Conservation (phyloP, 768 basidiomycete genomes). For the Collybiopsis luxurians region DNA sequence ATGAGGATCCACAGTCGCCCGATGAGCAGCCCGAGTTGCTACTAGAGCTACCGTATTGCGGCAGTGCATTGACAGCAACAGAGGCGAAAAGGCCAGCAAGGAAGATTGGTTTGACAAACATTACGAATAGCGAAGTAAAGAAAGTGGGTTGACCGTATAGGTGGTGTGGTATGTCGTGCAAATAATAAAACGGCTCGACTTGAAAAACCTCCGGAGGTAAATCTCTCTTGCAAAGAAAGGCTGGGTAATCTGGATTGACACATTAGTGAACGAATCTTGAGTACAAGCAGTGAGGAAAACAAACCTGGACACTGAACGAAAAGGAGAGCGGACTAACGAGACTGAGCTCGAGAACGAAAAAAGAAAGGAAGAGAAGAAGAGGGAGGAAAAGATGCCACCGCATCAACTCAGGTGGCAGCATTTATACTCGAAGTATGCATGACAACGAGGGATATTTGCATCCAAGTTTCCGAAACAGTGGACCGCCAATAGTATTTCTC, state of each 20-base stretch:
- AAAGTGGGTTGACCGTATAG: slow-evolving; percentile 43
- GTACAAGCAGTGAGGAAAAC: slow-evolving; percentile 15
- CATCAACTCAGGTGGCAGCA: slow-evolving; percentile 8
- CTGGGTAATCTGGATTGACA: slow-evolving; percentile 44
- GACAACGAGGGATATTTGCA: neutral
- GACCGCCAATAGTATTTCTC: too few species aligned
- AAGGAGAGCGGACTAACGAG: slow-evolving; percentile 41
- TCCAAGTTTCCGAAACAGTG: neutral
- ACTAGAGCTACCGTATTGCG: slow-evolving; percentile 39
- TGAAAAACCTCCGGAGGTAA: slow-evolving; percentile 57
- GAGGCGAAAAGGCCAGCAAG: slow-evolving; percentile 53
- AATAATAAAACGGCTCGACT: slow-evolving; percentile 40
- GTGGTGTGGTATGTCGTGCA: slow-evolving; percentile 28
- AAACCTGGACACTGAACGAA: slow-evolving; percentile 54
- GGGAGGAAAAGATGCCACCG: slow-evolving; percentile 1
- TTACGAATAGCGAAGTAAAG: slow-evolving; percentile 40
- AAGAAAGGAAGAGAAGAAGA: slow-evolving; percentile 26
- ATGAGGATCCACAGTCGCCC: neutral
- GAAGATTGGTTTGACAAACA: slow-evolving; percentile 59
- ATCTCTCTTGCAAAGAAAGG: slow-evolving; percentile 64
- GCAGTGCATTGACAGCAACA: slow-evolving; percentile 47
- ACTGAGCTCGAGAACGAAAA: slow-evolving; percentile 29
- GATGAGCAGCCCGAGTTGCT: slow-evolving; percentile 10
- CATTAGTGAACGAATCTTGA: too few species aligned
- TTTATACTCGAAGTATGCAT: slow-evolving; percentile 4